Conservation (phyloP, 129 eudicot genomes). For the carrot (Daucus carota) region DH1_v3.0 NC_030386.2:32384001-32384500, state of each 20-base stretch:
- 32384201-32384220: not conserved
- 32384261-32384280: not conserved
- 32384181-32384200: not conserved
- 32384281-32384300: not conserved
- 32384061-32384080: constrained; percentile 1
- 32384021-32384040: not conserved
- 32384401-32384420: not conserved
- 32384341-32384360: not conserved
- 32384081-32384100: not conserved
- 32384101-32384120: not conserved
- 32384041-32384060: not conserved
- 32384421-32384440: not conserved
- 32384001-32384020: not conserved
- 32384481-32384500: not conserved
- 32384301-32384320: not conserved
- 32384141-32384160: not conserved
- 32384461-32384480: too few species aligned
- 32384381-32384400: not conserved
- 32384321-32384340: not conserved
- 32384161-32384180: not conserved
- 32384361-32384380: not conserved
- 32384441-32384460: not conserved
- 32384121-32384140: not conserved
- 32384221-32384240: not conserved
- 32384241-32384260: not conserved